phyloP scores from a whole-genome alignment of 306 rosid species.

The Argentina anserina region DNA sequence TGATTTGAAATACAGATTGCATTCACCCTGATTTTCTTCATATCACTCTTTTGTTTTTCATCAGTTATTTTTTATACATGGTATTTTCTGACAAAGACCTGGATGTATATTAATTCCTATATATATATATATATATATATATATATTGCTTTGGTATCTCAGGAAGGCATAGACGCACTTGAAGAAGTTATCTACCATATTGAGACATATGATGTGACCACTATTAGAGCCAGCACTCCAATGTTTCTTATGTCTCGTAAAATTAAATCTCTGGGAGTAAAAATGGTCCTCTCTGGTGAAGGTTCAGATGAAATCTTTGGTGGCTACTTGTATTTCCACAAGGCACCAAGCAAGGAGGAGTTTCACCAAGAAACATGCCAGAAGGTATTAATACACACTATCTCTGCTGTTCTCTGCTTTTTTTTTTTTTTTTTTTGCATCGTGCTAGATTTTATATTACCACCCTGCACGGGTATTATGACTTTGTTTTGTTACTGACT shows the following conservation, averaged over 20 bases:
- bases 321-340: slow-evolving; percentile 94
- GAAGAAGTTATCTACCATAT: slow-evolving; percentile 94
- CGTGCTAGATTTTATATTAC: slow-evolving; percentile 4
- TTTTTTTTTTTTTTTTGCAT: slow-evolving; percentile 14
- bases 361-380: slow-evolving; percentile 89
- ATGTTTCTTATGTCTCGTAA: slow-evolving; percentile 99
- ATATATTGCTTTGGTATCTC: slow-evolving; percentile 28
- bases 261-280: slow-evolving; percentile 96
- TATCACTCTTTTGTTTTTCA: not conserved
- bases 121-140: not conserved
- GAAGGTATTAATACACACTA: slow-evolving; percentile 48
- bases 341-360: slow-evolving; percentile 94
- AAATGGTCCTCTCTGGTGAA: slow-evolving; percentile 99
- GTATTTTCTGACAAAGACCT: not conserved
- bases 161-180: slow-evolving; percentile 99
- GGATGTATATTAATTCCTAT: slow-evolving; percentile 4
- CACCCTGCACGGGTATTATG: slow-evolving; percentile 3
- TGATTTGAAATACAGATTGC: not conserved
- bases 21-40: not conserved
- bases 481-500: slow-evolving; percentile 14
- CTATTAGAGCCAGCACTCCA: slow-evolving; percentile 96
- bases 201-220: slow-evolving; percentile 96
- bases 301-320: slow-evolving; percentile 99
- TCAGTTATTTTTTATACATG: not conserved
- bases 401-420: not conserved